phyloP scores from a whole-genome alignment of 805 yeast genomes.

The Isabelozyma heimii region DNA sequence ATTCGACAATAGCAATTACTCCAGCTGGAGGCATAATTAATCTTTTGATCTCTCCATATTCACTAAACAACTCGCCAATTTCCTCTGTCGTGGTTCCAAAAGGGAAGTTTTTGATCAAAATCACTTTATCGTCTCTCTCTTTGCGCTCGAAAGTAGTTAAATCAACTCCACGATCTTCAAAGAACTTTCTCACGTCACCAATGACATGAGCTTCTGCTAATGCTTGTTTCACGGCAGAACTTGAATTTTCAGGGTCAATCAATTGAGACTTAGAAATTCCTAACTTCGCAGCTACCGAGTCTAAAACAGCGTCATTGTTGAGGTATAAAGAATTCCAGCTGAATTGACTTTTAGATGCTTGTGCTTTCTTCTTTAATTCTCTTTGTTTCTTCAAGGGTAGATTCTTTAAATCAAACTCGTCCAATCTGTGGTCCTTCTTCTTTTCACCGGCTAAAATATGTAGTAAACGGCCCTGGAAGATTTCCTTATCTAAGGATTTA shows the following conservation, averaged over 20 bases:
- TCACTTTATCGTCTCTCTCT: slow-evolving; percentile 76
- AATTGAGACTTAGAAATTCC: slow-evolving; percentile 82
- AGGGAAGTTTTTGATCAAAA: slow-evolving; percentile 88
- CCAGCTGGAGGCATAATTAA: slow-evolving; percentile 95
- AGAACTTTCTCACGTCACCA: slow-evolving; percentile 84
- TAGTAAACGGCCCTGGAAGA: slow-evolving; percentile 89
- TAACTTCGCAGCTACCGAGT: slow-evolving; percentile 79
- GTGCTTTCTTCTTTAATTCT: slow-evolving; percentile 77
- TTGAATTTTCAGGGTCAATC: slow-evolving; percentile 82
- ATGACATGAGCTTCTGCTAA: slow-evolving; percentile 95
- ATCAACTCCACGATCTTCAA: slow-evolving; percentile 84
- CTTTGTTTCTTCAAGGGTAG: slow-evolving; percentile 89
- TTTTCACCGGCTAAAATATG: slow-evolving; percentile 86
- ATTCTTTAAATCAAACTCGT: slow-evolving; percentile 87
- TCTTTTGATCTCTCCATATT: slow-evolving; percentile 76
- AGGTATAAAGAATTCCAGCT: slow-evolving; percentile 93
- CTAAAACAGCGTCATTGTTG: slow-evolving; percentile 89
- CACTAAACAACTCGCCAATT: slow-evolving; percentile 74
- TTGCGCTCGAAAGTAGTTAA: slow-evolving; percentile 61
- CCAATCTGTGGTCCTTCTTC: slow-evolving; percentile 78
- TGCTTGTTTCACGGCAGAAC: slow-evolving; percentile 93
- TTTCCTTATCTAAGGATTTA: slow-evolving; percentile 72
- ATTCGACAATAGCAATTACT: slow-evolving; percentile 91
- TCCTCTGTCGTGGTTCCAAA: slow-evolving; percentile 81
- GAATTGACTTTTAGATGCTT: slow-evolving; percentile 83